Base-by-base conservation (phyloP, 2,329 filamentous ascomycete species). In the Pseudofabraea citricarpa region DNA sequence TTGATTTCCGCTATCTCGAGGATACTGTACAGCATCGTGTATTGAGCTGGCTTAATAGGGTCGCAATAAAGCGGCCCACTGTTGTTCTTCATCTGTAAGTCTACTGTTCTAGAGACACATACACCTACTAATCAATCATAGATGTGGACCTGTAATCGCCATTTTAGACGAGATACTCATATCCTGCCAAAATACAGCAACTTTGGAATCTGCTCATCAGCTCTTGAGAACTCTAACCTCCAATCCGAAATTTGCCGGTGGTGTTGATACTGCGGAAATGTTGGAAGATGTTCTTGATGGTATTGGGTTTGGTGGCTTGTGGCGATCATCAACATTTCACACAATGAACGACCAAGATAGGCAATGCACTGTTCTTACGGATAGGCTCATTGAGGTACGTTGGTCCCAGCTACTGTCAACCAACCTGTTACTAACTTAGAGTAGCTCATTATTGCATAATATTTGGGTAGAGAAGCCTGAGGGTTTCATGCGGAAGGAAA, bases 1-100 rank as follows among this genome's bases (percentile, higher is more conserved):
- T 85, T 8, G 82, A 86, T 56, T 85, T 86, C 54, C 74, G 77
- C 44, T 76, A 75, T 45, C 64, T 84, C 6, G 81, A 85, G 45
- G 80, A 85, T 44, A 67, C 68, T 2, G 70, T 81, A 15, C 81
- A 85, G 57, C 73, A 74, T 33, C 70, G 78, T 12, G 76, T 70
- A 13, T 63, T 86, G 3, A 57, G 66, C 13, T 83, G 81, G 77
- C 67, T 86, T 26, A 77, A 75, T 40, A 67, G 74, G 39, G 61
- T 85, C 21, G 79, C 79, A 3, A 54, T 59, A 8, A 67, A 67
- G 16, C 67, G 81, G 18, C 77, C 80, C 3, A 63, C 67, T 6
- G 79, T 85, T 7, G 68, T 83, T 19, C 53, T 76, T 35, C 71
- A 77, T 46, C 57, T 86, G 76, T 83, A 62, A 69, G 76, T 67